phyloP scores from a whole-genome alignment of 179 eudicot genomes.

The Nepenthes alata region DNA sequence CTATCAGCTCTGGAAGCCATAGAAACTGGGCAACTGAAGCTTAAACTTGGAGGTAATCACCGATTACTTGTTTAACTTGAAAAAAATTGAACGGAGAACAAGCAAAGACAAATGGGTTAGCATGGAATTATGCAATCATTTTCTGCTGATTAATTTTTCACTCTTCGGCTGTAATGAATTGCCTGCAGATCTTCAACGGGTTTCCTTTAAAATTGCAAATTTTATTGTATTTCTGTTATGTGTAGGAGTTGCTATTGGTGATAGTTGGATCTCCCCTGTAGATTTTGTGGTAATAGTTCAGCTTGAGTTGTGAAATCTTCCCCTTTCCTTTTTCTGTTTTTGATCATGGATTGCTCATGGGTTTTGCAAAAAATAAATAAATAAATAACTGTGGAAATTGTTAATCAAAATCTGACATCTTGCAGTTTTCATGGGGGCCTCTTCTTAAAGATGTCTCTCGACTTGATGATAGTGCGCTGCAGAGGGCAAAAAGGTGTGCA shows the following conservation, averaged over 20 bases:
- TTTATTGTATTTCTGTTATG: not conserved
- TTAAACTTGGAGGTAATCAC: slow-evolving; percentile 59
- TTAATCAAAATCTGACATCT: not conserved
- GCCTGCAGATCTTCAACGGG: no score
- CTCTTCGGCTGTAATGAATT: no score
- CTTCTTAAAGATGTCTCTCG: slow-evolving; percentile 68
- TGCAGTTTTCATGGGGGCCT: slow-evolving; percentile 85
- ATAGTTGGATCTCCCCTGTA: slow-evolving; percentile 83
- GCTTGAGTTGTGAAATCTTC: not conserved
- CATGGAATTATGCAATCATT: no score
- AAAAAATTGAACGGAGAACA: no score
- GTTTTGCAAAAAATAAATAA: no score
- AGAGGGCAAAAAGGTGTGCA: slow-evolving; percentile 42
- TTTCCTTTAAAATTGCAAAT: no score
- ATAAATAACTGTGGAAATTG: not conserved
- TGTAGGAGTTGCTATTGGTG: slow-evolving; percentile 74
- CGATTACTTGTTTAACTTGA: no score
- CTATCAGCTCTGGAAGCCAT: slow-evolving; percentile 64
- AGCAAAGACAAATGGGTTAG: no score
- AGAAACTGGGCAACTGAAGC: slow-evolving; percentile 48
- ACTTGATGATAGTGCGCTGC: slow-evolving; percentile 43
- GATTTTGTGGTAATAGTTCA: slow-evolving; percentile 53
- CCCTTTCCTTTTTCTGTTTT: no score
- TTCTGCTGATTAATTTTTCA: no score
- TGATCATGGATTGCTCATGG: no score